phyloP scores from a whole-genome alignment of 2,329 filamentous ascomycete genomes.

The Colletotrichum sp. region DNA sequence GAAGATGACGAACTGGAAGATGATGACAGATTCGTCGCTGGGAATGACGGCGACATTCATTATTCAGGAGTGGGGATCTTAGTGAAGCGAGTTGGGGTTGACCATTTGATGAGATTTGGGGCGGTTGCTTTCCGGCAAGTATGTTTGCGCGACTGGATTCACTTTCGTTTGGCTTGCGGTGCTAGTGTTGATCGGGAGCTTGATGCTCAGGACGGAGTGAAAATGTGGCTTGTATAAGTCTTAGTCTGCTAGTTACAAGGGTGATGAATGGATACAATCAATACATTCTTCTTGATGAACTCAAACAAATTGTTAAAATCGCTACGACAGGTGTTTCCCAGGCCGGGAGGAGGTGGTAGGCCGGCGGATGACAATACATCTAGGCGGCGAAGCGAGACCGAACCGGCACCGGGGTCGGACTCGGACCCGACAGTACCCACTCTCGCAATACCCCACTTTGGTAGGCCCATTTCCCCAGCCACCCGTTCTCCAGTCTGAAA shows the following conservation, averaged over 20 bases:
- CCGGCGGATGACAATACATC: neutral
- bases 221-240: neutral
- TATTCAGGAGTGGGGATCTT: neutral
- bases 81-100: neutral
- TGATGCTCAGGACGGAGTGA: neutral
- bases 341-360: neutral
- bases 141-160: neutral
- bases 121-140: neutral
- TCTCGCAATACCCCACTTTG: neutral
- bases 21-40: too few species aligned
- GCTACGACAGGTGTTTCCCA: too few species aligned
- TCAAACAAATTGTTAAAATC: fast-evolving
- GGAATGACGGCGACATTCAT: fast-evolving
- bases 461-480: neutral
- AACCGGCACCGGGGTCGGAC: neutral
- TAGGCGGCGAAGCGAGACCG: neutral
- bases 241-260: too few species aligned
- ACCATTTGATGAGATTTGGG: neutral
- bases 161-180: neutral
- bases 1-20: too few species aligned
- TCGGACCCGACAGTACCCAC: neutral
- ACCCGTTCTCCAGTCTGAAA: neutral
- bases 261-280: too few species aligned
- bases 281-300: too few species aligned
- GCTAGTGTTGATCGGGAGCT: neutral